A percentile compares a stretch with the other conserved stretches of the same genome.
Evolutionary conservation across 352 stramenopile genomes (phyloP).

Genomic region (Phytophthora multivora): DNA sequence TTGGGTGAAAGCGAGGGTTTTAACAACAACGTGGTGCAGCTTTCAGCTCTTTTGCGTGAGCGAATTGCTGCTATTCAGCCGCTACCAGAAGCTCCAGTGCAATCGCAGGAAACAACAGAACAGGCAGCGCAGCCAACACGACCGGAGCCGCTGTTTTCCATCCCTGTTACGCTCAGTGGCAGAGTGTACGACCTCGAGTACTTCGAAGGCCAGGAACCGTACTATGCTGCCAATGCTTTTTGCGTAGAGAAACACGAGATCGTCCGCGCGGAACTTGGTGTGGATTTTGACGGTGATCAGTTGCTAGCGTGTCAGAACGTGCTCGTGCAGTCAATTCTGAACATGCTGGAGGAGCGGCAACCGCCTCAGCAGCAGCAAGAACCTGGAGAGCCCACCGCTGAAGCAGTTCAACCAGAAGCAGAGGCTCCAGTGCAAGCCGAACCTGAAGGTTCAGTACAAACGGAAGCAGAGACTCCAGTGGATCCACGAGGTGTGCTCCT

Average conservation of each 20-base stretch:
- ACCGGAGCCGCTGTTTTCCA: constrained; percentile 44
- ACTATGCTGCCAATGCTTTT: constrained; percentile 64
- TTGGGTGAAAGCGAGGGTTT: constrained; percentile 51
- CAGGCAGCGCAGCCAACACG: constrained; percentile 23
- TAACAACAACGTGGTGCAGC: constrained; percentile 44
- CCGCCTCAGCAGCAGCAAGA: constrained; percentile 29
- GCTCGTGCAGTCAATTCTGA: constrained; percentile 46
- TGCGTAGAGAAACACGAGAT: constrained; percentile 75
- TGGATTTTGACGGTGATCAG: constrained; percentile 64
- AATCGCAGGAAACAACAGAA: constrained; percentile 3
- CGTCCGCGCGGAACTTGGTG: constrained; percentile 50
- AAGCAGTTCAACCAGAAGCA: constrained; percentile 3
- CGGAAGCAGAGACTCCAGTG: constrained; percentile 7
- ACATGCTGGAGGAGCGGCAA: constrained; percentile 35
- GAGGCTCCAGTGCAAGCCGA: constrained; percentile 11
- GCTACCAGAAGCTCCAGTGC: constrained; percentile 11
- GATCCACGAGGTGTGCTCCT: constrained; percentile 42
- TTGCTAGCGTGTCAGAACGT: constrained; percentile 66
- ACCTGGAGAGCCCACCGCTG: constrained; percentile 1
- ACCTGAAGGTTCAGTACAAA: constrained; percentile 1
- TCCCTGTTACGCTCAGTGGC: constrained; percentile 67
- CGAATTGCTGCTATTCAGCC: constrained; percentile 29
- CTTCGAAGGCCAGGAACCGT: constrained; percentile 63
- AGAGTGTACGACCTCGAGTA: constrained; percentile 67
- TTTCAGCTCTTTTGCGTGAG: constrained; percentile 46